These are phyloP conservation scores for Arthroderma uncinatum DNA, from an alignment of 2,329 filamentous ascomycete species.

Conservation along the genomic window DNA sequence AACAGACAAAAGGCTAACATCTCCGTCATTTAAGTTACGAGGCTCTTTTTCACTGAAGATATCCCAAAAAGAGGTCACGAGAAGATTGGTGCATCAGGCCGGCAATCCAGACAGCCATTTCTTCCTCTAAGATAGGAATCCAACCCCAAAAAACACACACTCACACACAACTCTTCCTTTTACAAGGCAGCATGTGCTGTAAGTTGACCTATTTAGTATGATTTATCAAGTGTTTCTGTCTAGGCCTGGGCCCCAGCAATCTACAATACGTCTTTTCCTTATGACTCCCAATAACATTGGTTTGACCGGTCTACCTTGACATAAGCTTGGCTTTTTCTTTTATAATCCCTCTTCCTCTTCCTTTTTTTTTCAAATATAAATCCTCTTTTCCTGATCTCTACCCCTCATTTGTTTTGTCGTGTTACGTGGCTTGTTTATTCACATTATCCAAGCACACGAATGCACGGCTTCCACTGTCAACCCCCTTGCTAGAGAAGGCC, in stretches of 20 bases:
- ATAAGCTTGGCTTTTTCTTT: constrained; percentile 8
- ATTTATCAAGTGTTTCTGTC: background rate
- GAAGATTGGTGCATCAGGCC: background rate
- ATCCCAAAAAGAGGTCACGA: constrained; percentile 2
- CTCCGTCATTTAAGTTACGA: background rate
- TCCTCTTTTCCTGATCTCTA: background rate
- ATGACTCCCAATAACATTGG: background rate
- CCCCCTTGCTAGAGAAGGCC: background rate
- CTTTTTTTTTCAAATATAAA: constrained; percentile 4
- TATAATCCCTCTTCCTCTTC: constrained; percentile 4
- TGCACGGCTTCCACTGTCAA: constrained; percentile 12
- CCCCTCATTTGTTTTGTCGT: constrained; percentile 6
- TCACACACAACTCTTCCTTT: constrained; percentile 42
- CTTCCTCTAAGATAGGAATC: constrained; percentile 5
- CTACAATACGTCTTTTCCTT: background rate
- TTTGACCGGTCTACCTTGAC: constrained; percentile 4
- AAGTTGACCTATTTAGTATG: constrained; percentile 28
- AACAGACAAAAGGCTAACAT: background rate
- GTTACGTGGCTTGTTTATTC: constrained; percentile 9
- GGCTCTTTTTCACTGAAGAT: constrained; percentile 1
- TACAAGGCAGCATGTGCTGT: constrained; percentile 43
- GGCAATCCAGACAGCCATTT: constrained; percentile 30
- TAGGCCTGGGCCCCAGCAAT: background rate
- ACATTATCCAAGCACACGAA: constrained; percentile 4
- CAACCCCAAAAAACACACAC: constrained; percentile 17